phyloP scores from a whole-genome alignment of 768 basidiomycete species.

The Russula sp. region DNA sequence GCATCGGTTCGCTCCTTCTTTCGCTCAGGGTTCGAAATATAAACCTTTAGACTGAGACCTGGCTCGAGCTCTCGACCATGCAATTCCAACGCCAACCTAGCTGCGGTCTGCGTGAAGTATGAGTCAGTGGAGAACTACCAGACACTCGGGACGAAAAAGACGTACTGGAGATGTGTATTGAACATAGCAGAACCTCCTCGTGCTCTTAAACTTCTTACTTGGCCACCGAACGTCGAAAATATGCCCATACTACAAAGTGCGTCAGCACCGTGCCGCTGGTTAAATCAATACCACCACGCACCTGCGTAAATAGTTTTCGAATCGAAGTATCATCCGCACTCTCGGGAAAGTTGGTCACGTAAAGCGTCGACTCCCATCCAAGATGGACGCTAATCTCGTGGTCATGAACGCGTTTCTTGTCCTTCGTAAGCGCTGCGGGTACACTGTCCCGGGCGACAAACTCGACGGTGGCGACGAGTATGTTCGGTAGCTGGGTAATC shows the following conservation, averaged over 20 bases:
- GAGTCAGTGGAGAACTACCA: conserved; percentile 2
- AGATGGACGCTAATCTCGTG: conserved; percentile 80
- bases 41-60: conserved; percentile 63
- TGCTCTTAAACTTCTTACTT: conserved; percentile 90
- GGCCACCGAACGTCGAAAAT: conserved; percentile 98
- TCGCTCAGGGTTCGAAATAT: conserved; percentile 84
- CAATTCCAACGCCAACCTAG: conserved; percentile 72
- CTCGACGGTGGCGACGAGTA: conserved; percentile 81
- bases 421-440: conserved; percentile 85
- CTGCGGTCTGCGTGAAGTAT: conserved; percentile 43
- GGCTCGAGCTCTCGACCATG: conserved; percentile 72
- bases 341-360: conserved; percentile 94
- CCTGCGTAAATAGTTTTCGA: conserved; percentile 71
- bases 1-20: conserved; percentile 89
- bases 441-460: conserved; percentile 78
- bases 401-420: conserved; percentile 80
- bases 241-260: conserved; percentile 61
- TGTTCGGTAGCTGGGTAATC: conserved; percentile 52
- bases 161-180: conserved; percentile 83
- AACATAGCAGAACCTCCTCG: conserved; percentile 89
- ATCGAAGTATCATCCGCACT: conserved; percentile 71
- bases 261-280: conserved; percentile 7
- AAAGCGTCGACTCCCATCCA: conserved; percentile 91
- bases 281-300: conserved; percentile 31
- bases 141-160: conserved; percentile 14